Evolutionary conservation across 2,329 filamentous ascomycete genomes (phyloP).

Genomic region (Keithomyces neogunnii): DNA sequence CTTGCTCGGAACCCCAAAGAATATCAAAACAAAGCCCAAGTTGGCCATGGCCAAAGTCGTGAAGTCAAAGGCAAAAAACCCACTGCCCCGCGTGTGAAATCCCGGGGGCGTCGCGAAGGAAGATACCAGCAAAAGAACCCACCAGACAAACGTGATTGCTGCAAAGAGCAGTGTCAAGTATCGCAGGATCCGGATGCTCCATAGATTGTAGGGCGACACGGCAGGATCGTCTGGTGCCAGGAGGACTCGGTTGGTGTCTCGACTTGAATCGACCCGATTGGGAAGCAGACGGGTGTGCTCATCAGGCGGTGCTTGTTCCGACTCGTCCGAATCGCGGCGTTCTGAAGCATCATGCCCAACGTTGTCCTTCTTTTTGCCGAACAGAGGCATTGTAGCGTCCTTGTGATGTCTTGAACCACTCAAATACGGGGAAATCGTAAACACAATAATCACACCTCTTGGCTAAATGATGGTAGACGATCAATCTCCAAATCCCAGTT

Average conservation of each 20-base stretch:
- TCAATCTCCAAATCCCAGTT: no score
- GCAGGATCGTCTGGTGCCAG: constrained; percentile 35
- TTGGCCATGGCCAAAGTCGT: constrained; percentile 70
- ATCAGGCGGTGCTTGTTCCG: constrained; percentile 25
- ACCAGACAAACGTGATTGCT: constrained; percentile 77
- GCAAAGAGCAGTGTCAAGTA: constrained; percentile 72
- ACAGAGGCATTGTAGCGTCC: constrained; percentile 22
- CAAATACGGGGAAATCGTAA: no score
- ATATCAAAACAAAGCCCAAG: constrained; percentile 68
- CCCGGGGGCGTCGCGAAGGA: constrained; percentile 85
- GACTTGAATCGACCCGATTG: constrained; percentile 48
- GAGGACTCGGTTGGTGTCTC: constrained; percentile 34
- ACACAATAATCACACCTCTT: no score
- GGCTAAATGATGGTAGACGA: no score
- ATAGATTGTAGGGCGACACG: constrained; percentile 91
- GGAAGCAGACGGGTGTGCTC: constrained; percentile 61
- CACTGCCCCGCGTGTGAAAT: constrained; percentile 80
- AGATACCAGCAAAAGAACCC: constrained; percentile 80
- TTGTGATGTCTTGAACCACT: no score
- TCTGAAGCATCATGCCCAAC: constrained; percentile 9
- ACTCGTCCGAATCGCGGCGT: constrained; percentile 14
- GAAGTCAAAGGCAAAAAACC: constrained; percentile 83
- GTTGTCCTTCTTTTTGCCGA: constrained; percentile 19
- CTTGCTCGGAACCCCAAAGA: constrained; percentile 79
- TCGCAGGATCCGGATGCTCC: constrained; percentile 75